These are phyloP conservation scores for Spongispora temasekensis DNA, from an alignment of 1,284 basidiomycete species.

Conservation along the genomic window DNA sequence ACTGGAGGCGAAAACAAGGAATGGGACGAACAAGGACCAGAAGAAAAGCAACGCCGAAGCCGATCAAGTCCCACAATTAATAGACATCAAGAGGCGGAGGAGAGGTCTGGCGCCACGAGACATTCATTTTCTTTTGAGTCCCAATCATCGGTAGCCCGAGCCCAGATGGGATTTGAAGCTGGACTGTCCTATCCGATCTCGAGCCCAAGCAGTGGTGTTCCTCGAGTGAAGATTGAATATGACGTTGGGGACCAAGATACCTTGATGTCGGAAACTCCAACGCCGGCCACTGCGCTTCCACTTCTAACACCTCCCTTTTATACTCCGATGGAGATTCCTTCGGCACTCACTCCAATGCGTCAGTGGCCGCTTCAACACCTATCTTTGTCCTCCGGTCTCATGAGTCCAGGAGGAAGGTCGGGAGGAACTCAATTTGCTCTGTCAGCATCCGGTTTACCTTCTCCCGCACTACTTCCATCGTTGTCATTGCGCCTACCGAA, in stretches of 20 bases:
- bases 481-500: constrained; percentile 25
- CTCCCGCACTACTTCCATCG: constrained; percentile 14
- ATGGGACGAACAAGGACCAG: constrained; percentile 5
- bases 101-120: background rate
- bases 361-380: constrained; percentile 7
- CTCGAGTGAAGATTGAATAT: constrained; percentile 29
- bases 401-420: constrained; percentile 3
- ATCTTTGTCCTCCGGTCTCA: constrained; percentile 5
- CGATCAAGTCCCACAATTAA: constrained; percentile 24
- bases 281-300: constrained; percentile 27
- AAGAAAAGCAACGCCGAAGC: constrained; percentile 20
- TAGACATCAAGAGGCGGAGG: background rate
- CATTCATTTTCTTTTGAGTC: constrained; percentile 13
- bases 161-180: background rate
- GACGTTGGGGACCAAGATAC: constrained; percentile 27
- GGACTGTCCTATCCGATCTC: background rate
- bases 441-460: constrained; percentile 1
- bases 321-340: constrained; percentile 32
- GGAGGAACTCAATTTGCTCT: constrained; percentile 13
- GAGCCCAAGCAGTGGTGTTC: constrained; percentile 8
- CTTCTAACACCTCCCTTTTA: constrained; percentile 31
- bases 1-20: constrained; percentile 8
- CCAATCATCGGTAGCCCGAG: constrained; percentile 1
- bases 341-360: constrained; percentile 16
- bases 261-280: constrained; percentile 20